phyloP scores from a whole-genome alignment of 805 yeast species.

The Candida endomychidarum region DNA sequence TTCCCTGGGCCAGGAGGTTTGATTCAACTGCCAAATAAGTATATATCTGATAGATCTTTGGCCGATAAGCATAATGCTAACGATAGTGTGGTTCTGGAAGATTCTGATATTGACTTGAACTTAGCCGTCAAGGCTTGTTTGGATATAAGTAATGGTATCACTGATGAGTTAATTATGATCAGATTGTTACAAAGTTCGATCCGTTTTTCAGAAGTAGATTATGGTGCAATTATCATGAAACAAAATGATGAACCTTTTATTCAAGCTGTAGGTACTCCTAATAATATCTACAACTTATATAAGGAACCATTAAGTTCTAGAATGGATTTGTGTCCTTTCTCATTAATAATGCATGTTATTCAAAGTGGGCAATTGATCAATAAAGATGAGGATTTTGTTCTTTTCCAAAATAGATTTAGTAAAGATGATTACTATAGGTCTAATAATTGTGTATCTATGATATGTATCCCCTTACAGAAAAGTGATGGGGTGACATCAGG shows the following conservation, averaged over 20 bases:
- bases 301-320: constrained; percentile 38
- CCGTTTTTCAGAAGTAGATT: constrained; percentile 32
- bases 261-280: constrained; percentile 29
- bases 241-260: constrained; percentile 24
- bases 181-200: constrained; percentile 41
- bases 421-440: constrained; percentile 42
- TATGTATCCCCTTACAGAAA: constrained; percentile 48
- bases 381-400: constrained; percentile 34
- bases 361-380: constrained; percentile 36
- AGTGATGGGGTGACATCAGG: constrained; percentile 41
- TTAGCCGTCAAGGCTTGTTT: constrained; percentile 47
- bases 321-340: constrained; percentile 44
- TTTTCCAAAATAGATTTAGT: constrained; percentile 33
- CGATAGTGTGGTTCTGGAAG: not conserved
- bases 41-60: no score
- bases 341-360: constrained; percentile 38
- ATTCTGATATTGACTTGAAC: constrained; percentile 20
- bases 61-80: not conserved
- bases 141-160: constrained; percentile 48
- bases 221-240: constrained; percentile 31
- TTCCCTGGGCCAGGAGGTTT: constrained; percentile 1
- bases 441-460: constrained; percentile 31
- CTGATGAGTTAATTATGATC: constrained; percentile 34
- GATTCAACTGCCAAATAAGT: not conserved
- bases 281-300: constrained; percentile 23